Evolutionary conservation across 1,284 basidiomycete species (phyloP).

Genomic region (Heterobasidion irregulare): DNA sequence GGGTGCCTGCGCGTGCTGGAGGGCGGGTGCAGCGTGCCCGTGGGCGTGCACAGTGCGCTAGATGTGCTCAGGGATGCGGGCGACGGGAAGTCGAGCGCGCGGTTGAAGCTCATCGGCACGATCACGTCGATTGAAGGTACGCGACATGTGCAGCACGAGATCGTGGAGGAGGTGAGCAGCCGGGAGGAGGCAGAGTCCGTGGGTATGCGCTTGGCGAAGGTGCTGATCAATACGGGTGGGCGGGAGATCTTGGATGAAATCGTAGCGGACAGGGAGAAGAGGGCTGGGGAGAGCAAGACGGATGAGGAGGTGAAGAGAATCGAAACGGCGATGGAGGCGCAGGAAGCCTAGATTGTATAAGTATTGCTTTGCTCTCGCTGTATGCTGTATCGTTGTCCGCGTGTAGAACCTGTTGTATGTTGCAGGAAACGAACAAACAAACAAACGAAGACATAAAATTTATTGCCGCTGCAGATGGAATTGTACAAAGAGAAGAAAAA

Average conservation of each 20-base stretch:
- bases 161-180: constrained; percentile 45
- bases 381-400: background rate
- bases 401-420: background rate
- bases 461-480: background rate
- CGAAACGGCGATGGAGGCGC: constrained; percentile 9
- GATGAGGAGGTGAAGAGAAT: constrained; percentile 12
- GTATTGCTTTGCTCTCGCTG: background rate
- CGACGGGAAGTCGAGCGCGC: constrained; percentile 20
- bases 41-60: constrained; percentile 70
- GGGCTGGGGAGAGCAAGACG: constrained; percentile 38
- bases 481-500: background rate
- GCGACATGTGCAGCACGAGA: constrained; percentile 60
- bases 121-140: constrained; percentile 75
- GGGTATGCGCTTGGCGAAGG: constrained; percentile 58
- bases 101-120: constrained; percentile 64
- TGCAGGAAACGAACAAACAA: background rate
- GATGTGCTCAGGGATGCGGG: constrained; percentile 21
- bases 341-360: background rate
- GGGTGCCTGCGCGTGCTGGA: constrained; percentile 84
- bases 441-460: no score
- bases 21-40: constrained; percentile 95
- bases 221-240: constrained; percentile 64
- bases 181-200: constrained; percentile 59
- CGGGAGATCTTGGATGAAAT: constrained; percentile 76
- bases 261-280: constrained; percentile 51